Base-by-base conservation (phyloP, 768 basidiomycete species). In the Tremella mesenterica region DNA sequence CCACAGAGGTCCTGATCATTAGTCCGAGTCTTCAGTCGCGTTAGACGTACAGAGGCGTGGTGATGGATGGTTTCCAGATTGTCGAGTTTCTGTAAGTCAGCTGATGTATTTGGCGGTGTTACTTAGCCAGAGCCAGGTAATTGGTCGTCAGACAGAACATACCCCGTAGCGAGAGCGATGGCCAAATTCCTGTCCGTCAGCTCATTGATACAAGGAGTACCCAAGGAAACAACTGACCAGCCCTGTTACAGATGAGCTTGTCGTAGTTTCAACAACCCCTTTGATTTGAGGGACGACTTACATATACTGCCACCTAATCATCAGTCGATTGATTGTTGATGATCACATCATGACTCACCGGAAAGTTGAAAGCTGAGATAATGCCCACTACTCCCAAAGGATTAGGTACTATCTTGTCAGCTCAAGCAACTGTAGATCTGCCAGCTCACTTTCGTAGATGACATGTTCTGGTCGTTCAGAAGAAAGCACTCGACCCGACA, bases 301-400 rank as follows among this genome's bases (percentile, higher is more conserved):
- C 66, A 48, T 65, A 65, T 1, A 68, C 66, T 12, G 66, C 66
- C 20, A 63, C 62, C 65, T 67, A 26, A 14, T 20, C 10, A 38
- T 49, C 49, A 57, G 53, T n/a, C n/a, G n/a, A n/a, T n/a, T n/a
- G n/a, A n/a, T n/a, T n/a, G n/a, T n/a, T n/a, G n/a, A n/a, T n/a
- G n/a, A n/a, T n/a, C 20, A 44, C 23, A 18, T 23, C n/a, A n/a
- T 23, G 20, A 61, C 70, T 59, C 41, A 72, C 71, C 9, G 93
- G 93, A 70, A 96, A 97, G 73, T 97, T 97, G 78, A 95, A 96
- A 0, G 93, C 93, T 20, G 88, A 85, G 48, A 97, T 75, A 9
- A 93, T 81, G 1, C 76, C 80, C 8, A 85, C 77, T 2, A 83
- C 77, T 9, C 84, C 84, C 0, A 96, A 78, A 20, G 93, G 92